Evolutionary conservation across 2,329 filamentous ascomycete species (phyloP).

Genomic region (Verticillium zaregamsianum): DNA sequence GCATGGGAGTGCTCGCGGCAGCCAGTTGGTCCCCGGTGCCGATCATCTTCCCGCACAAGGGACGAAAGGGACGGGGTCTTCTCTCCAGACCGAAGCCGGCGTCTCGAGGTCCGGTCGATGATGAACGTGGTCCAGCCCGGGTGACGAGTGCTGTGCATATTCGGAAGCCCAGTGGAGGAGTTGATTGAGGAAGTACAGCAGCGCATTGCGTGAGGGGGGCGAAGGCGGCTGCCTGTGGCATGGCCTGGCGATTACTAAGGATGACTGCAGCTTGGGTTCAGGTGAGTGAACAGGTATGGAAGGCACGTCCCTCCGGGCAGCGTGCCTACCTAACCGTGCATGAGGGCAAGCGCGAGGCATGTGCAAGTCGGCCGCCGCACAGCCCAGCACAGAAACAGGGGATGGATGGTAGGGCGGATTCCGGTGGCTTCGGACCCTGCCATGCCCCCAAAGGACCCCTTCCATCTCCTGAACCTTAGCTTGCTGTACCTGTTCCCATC

Average conservation of each 20-base stretch:
- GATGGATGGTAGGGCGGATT: too few species aligned
- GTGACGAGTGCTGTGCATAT: too few species aligned
- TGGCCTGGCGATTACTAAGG: not conserved
- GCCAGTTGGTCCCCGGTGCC: not conserved
- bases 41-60: not conserved
- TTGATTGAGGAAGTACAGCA: too few species aligned
- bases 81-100: not conserved
- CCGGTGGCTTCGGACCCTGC: too few species aligned
- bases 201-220: not conserved
- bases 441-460: too few species aligned
- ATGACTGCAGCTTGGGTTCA: not conserved
- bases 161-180: too few species aligned
- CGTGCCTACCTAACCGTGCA: too few species aligned
- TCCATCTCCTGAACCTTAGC: too few species aligned
- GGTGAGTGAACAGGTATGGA: not conserved
- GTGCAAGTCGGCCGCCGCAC: too few species aligned
- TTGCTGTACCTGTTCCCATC: not conserved
- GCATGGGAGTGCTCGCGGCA: not conserved
- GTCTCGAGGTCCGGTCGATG: not conserved
- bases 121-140: not conserved
- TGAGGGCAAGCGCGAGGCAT: too few species aligned
- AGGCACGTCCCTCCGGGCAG: not conserved
- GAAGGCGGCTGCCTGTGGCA: not conserved
- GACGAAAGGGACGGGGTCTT: not conserved
- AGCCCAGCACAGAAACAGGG: too few species aligned